Evolutionary conservation across 208 protist genomes (phyloP).

Genomic region (Acanthamoeba culbertsoni): DNA sequence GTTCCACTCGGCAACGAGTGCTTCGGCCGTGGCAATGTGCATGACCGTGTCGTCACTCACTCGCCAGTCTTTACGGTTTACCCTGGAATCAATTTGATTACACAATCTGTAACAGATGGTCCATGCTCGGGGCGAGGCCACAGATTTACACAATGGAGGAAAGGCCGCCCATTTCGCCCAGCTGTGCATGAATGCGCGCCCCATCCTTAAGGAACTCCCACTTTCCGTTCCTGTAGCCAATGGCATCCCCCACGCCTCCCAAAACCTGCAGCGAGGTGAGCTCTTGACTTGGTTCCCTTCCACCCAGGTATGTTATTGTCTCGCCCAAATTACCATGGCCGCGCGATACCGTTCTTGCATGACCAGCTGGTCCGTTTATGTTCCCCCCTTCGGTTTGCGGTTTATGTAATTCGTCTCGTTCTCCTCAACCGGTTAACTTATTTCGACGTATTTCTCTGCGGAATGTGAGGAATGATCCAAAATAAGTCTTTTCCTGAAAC

Average conservation of each 20-base stretch:
- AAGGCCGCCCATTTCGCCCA: neutral
- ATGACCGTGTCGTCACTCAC: slow-evolving; percentile 41
- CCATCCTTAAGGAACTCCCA: slow-evolving; percentile 43
- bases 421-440: no score
- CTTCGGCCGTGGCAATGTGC: neutral
- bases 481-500: no score
- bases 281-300: neutral
- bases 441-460: neutral
- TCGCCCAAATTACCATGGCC: neutral
- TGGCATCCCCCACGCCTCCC: slow-evolving; percentile 64
- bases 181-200: neutral
- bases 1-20: neutral
- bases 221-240: slow-evolving; percentile 61
- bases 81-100: neutral
- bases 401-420: no score
- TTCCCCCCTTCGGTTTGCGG: no score
- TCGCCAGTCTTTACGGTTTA: neutral
- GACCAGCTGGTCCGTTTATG: neutral
- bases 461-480: neutral
- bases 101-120: neutral
- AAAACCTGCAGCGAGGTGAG: neutral
- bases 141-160: neutral
- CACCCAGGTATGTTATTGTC: no score
- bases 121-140: no score
- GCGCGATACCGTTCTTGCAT: neutral